phyloP scores from a whole-genome alignment of 257 asterid genomes.

The Solanum pimpinellifolium region DNA sequence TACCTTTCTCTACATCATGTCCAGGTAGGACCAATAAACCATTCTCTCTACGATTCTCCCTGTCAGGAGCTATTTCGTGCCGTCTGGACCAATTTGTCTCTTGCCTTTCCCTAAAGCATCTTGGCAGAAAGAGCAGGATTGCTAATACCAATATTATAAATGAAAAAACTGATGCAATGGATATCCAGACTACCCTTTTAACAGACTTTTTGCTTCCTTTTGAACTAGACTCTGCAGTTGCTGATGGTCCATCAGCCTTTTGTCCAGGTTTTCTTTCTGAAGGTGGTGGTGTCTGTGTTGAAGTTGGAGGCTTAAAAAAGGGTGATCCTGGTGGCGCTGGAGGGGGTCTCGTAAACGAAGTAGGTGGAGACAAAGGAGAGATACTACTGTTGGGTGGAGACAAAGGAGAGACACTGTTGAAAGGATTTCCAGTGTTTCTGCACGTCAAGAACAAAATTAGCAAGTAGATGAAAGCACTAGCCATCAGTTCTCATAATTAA shows the following conservation, averaged over 20 bases:
- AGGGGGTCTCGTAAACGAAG: slow-evolving; percentile 32
- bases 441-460: slow-evolving; percentile 15
- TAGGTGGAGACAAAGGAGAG: slow-evolving; percentile 55
- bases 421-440: slow-evolving; percentile 77
- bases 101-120: slow-evolving; percentile 43
- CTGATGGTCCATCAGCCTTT: slow-evolving; percentile 70
- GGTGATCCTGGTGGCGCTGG: slow-evolving; percentile 56
- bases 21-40: slow-evolving; percentile 38
- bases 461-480: background rate
- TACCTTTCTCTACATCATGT: slow-evolving; percentile 69
- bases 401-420: slow-evolving; percentile 42
- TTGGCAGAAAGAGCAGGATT: slow-evolving; percentile 66
- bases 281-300: slow-evolving; percentile 26
- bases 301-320: slow-evolving; percentile 38
- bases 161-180: slow-evolving; percentile 54
- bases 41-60: slow-evolving; percentile 57
- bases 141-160: slow-evolving; percentile 57
- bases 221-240: slow-evolving; percentile 44
- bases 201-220: slow-evolving; percentile 29
- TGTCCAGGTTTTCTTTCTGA: slow-evolving; percentile 35
- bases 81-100: slow-evolving; percentile 52
- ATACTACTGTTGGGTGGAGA: slow-evolving; percentile 32
- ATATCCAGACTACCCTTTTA: slow-evolving; percentile 71
- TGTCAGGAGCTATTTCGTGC: slow-evolving; percentile 75
- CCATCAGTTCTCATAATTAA: background rate